Conservation (phyloP, 2,329 filamentous ascomycete genomes). For the Akanthomyces uredinophilus region DNA sequence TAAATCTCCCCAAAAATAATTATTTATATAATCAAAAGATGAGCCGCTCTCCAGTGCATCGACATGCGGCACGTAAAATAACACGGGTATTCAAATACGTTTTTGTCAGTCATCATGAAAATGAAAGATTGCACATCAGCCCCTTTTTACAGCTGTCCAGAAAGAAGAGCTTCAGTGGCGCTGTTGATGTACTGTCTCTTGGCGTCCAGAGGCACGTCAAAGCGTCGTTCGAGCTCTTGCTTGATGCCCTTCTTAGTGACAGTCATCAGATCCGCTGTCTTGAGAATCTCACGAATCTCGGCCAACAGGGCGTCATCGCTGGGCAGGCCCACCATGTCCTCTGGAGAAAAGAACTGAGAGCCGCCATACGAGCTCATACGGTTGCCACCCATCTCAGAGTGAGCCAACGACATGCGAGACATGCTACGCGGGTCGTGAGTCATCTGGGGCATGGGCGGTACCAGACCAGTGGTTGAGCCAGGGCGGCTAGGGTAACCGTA, state of each 20-base stretch:
- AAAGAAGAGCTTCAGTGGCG: conserved; percentile 75
- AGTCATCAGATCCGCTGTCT: conserved; percentile 90
- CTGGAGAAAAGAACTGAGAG: conserved; percentile 54
- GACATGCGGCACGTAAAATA: conserved; percentile 11
- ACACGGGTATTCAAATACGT: conserved; percentile 9
- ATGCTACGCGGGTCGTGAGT: conserved; percentile 43
- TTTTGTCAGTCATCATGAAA: conserved; percentile 1
- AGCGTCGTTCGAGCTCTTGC: conserved; percentile 82
- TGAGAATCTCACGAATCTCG: conserved; percentile 90
- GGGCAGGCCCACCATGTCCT: conserved; percentile 70
- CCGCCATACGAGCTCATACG: conserved; percentile 58
- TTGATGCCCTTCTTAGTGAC: conserved; percentile 99
- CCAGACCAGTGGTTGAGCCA: conserved; percentile 47
- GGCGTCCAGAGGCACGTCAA: conserved; percentile 77
- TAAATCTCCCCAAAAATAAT: not conserved
- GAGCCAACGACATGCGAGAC: conserved; percentile 75
- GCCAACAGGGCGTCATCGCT: conserved; percentile 84
- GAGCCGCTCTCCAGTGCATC: conserved; percentile 10
- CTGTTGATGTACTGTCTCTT: conserved; percentile 93
- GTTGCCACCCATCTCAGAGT: conserved; percentile 59
- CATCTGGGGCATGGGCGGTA: conserved; percentile 44
- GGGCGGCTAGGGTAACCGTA: conserved; percentile 61
- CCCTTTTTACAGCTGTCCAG: conserved; percentile 62
- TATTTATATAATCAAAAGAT: not conserved
- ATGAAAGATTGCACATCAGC: not conserved